Percentiles rank a stretch among this genome's conserved stretches.
Conservation (phyloP, 2,329 filamentous ascomycete genomes). For the Stenocarpella maydis region DNA sequence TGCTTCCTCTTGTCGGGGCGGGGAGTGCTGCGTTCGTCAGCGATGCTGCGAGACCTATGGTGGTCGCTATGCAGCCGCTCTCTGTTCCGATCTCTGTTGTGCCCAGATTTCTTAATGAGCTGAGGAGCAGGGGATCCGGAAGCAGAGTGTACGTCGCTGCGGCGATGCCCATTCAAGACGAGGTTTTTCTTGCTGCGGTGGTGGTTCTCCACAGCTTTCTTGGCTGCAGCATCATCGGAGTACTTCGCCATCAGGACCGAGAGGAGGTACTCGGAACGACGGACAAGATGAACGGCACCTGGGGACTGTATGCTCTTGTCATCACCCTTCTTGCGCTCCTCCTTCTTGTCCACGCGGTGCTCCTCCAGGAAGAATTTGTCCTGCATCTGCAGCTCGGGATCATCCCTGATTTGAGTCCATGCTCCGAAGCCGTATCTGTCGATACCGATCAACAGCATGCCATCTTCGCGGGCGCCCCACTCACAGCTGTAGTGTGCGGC, state of each 20-base stretch:
- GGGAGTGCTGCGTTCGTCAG: constrained; percentile 60
- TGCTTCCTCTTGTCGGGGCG: constrained; percentile 69
- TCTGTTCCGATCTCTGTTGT: constrained; percentile 57
- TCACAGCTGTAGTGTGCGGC: constrained; percentile 88
- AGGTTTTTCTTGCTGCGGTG: constrained; percentile 92
- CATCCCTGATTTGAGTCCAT: constrained; percentile 94
- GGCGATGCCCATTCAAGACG: constrained; percentile 66
- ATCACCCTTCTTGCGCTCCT: constrained; percentile 82
- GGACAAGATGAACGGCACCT: constrained; percentile 95
- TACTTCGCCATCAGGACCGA: constrained; percentile 92
- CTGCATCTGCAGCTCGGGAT: constrained; percentile 81
- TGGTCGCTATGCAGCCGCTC: constrained; percentile 59
- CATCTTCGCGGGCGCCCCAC: constrained; percentile 94
- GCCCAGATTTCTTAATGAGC: constrained; percentile 54
- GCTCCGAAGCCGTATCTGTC: constrained; percentile 93
- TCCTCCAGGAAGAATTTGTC: constrained; percentile 98
- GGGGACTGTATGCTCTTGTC: constrained; percentile 89
- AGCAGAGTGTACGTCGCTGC: constrained; percentile 64
- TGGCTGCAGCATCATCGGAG: constrained; percentile 77
- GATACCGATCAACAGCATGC: constrained; percentile 95
- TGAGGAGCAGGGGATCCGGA: constrained; percentile 77
- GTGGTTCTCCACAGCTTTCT: constrained; percentile 87
- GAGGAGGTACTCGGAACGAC: constrained; percentile 91
- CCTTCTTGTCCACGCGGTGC: constrained; percentile 97
- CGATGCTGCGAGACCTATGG: constrained; percentile 58